These are phyloP conservation scores for Cyberlindnera japonica DNA, from an alignment of 805 yeast species.

Conservation along the genomic window DNA sequence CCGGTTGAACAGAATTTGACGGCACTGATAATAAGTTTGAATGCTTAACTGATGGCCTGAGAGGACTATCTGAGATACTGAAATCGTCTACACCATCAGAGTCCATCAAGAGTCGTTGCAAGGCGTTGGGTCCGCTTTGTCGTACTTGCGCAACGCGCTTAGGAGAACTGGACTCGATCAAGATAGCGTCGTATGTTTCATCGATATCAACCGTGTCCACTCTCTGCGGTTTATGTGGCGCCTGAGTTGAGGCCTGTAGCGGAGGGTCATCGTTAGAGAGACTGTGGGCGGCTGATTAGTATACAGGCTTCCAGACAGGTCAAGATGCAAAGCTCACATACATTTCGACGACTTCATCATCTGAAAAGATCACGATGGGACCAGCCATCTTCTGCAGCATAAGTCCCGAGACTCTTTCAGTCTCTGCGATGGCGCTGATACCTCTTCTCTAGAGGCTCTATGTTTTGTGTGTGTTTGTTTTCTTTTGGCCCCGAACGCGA, in stretches of 20 bases:
- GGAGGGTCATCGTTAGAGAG: constrained; percentile 9
- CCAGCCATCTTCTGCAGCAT: background rate
- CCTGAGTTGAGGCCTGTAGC: constrained; percentile 7
- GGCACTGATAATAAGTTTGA: too few relatives aligned
- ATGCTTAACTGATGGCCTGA: too few relatives aligned
- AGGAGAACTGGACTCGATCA: constrained; percentile 5
- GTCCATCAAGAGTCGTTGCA: background rate
- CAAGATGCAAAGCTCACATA: constrained; percentile 1
- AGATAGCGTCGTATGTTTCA: constrained; percentile 2
- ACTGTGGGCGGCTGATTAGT: constrained; percentile 1
- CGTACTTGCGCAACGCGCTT: background rate
- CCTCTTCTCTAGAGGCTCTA: too few relatives aligned
- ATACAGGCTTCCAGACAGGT: background rate
- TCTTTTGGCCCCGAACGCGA: too few relatives aligned
- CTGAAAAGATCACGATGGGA: constrained; percentile 4
- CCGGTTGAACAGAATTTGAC: background rate
- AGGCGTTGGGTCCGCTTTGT: background rate
- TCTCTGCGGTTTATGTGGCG: too few relatives aligned
- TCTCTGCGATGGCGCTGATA: background rate
- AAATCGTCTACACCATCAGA: background rate
- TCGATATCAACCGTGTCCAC: too few relatives aligned
- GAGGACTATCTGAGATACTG: too few relatives aligned
- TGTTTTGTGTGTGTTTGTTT: too few relatives aligned
- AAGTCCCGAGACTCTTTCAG: background rate
- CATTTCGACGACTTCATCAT: constrained; percentile 14